A percentile compares a stretch with the other conserved stretches of the same genome.
These are phyloP conservation scores for Trifolium subterraneum DNA, from an alignment of 306 rosid genomes.

Conservation along the genomic window DNA sequence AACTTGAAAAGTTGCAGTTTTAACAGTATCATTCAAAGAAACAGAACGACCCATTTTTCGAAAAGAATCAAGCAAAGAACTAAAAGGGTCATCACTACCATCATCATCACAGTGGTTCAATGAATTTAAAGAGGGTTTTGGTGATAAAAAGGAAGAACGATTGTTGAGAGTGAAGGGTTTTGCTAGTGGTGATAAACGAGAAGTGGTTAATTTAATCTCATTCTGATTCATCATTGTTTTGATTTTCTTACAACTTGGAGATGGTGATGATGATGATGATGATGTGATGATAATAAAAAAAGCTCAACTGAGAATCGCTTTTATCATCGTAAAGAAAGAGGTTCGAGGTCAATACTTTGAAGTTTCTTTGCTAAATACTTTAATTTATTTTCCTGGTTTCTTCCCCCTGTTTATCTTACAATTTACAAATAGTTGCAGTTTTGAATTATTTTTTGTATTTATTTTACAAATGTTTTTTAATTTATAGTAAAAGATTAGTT, in stretches of 20 bases:
- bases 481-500: too few relatives aligned
- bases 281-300: neutral
- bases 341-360: neutral
- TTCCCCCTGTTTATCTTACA: neutral
- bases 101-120: conserved; percentile 30
- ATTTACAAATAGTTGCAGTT: too few relatives aligned
- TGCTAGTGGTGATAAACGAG: conserved; percentile 70
- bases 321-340: neutral
- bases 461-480: too few relatives aligned
- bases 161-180: conserved; percentile 62
- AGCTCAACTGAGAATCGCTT: neutral
- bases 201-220: conserved; percentile 36
- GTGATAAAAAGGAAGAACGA: conserved; percentile 23
- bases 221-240: conserved; percentile 36
- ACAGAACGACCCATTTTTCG: conserved; percentile 38
- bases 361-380: neutral
- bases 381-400: neutral
- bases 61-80: conserved; percentile 48
- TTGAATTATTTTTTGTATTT: too few relatives aligned
- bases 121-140: conserved; percentile 21
- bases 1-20: conserved; percentile 1
- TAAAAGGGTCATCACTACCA: conserved; percentile 45
- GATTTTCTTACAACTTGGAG: neutral
- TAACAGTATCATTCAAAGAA: conserved; percentile 24
- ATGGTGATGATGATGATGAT: neutral